phyloP scores from a whole-genome alignment of 306 rosid species.

The Argentina anserina region DNA sequence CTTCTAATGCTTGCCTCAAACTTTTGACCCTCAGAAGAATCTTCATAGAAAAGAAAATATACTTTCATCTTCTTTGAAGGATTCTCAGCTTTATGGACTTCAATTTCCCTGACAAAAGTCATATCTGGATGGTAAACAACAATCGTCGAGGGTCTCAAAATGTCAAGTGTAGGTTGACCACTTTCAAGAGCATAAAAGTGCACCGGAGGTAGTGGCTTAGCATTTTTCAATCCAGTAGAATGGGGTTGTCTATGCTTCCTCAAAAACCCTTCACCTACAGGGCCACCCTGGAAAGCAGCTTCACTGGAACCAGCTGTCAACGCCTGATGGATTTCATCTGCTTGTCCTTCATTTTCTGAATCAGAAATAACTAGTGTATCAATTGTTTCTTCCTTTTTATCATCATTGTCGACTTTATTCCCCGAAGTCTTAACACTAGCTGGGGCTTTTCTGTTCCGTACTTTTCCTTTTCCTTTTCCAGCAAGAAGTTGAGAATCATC shows the following conservation, averaged over 20 bases:
- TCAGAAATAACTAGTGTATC: constrained; percentile 33
- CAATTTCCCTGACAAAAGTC: constrained; percentile 90
- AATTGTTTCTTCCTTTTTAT: constrained; percentile 34
- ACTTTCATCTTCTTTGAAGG: constrained; percentile 70
- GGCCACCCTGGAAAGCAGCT: constrained; percentile 26
- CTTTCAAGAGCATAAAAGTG: constrained; percentile 88
- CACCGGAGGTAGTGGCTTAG: constrained; percentile 66
- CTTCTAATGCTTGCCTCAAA: constrained; percentile 88
- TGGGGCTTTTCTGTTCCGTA: constrained; percentile 42
- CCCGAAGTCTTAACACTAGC: constrained; percentile 31
- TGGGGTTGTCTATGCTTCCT: constrained; percentile 43
- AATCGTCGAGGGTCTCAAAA: constrained; percentile 68
- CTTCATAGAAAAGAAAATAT: constrained; percentile 88
- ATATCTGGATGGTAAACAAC: constrained; percentile 93
- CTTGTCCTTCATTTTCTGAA: constrained; percentile 40
- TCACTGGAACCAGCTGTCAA: constrained; percentile 37
- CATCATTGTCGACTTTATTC: constrained; percentile 22
- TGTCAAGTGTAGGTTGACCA: constrained; percentile 80
- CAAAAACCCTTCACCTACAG: constrained; percentile 39
- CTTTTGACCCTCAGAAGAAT: constrained; percentile 89
- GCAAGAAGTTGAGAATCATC: constrained; percentile 38
- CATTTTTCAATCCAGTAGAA: constrained; percentile 25
- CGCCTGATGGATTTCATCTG: constrained; percentile 33
- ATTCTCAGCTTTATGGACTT: constrained; percentile 77
- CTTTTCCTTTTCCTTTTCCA: constrained; percentile 55